Base-by-base conservation (phyloP, 2,329 filamentous ascomycete species). In the Scleromitrula shiraiana region DNA sequence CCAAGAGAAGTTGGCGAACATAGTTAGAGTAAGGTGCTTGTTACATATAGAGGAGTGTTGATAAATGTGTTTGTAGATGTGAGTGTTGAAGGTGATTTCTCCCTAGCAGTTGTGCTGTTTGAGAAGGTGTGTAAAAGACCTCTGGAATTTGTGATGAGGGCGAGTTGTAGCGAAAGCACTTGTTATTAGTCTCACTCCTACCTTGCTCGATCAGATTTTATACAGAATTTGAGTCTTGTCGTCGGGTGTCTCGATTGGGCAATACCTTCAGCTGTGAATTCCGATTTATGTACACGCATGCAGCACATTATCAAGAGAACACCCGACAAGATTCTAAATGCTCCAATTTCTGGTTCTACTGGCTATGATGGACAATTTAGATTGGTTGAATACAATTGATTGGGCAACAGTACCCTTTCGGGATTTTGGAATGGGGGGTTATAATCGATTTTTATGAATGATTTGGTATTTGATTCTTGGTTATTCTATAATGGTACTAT, bases 161-260 rank as follows among this genome's bases (percentile, higher is more conserved):
- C n/a, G n/a, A n/a, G n/a, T n/a, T n/a, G n/a, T n/a, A n/a, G n/a
- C n/a, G n/a, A n/a, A n/a, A n/a, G n/a, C n/a, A n/a, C n/a, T n/a
- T n/a, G n/a, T 6, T 59, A 29, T 60, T 62, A 7, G 22, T 24
- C 46, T 55, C 62, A 4, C 62, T 68, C 26, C 63, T 52, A 12
- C 57, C 60, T 75, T 9, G 72, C 68, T 2, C 66, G 71, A 1
- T 74, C 72, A 0, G 68, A 66, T 32, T 71, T 76, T 5, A 69
- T 76, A 23, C 72, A 76, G 53, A 72, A 76, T 46, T 64, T 76
- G 2, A 74, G 70, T 50, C 68, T 76, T 1, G 61, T 77, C 0
- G 67, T 75, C 3, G 72, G 70, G 0, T 76, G 75, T 46, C 64
- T 76, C 10, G 71, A 74, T 46, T 76, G 73, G 73, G 65, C 76